Evolutionary conservation across 108 stramenopile species (phyloP).

Genomic region (Ochromonas danica): DNA sequence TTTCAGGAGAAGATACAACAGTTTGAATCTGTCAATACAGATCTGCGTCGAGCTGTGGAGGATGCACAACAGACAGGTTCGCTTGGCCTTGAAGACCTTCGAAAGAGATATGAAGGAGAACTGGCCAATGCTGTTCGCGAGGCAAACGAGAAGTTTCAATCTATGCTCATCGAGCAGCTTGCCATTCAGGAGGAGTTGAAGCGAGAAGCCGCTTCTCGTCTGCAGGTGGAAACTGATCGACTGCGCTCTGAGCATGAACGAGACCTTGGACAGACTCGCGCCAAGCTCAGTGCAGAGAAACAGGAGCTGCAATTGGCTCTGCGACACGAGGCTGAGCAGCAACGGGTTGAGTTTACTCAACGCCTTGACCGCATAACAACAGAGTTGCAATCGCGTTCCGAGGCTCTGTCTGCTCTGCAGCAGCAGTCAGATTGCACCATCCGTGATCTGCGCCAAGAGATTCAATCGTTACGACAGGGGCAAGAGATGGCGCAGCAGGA

Average conservation of each 20-base stretch:
- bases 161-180: conserved; percentile 50
- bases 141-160: conserved; percentile 53
- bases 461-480: not conserved
- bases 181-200: conserved; percentile 21
- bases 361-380: not conserved
- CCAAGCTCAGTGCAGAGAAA: not conserved
- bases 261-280: not conserved
- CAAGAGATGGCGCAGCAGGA: not conserved
- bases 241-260: not conserved
- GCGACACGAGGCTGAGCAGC: not conserved
- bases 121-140: conserved; percentile 48
- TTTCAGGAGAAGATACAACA: conserved; percentile 48
- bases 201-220: not conserved
- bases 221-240: not conserved
- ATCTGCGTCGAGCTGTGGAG: conserved; percentile 43
- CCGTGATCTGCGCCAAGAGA: not conserved
- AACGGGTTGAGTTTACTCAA: not conserved
- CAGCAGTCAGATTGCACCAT: not conserved
- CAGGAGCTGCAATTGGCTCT: not conserved
- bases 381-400: not conserved
- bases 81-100: not conserved
- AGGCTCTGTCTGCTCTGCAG: not conserved
- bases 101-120: conserved; percentile 32
- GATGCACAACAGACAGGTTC: not conserved
- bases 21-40: conserved; percentile 43